Evolutionary conservation across 495 filamentous ascomycete species (phyloP), one percentile per base, ranked within the genome.

Genomic region (Daldinia grandis): DNA sequence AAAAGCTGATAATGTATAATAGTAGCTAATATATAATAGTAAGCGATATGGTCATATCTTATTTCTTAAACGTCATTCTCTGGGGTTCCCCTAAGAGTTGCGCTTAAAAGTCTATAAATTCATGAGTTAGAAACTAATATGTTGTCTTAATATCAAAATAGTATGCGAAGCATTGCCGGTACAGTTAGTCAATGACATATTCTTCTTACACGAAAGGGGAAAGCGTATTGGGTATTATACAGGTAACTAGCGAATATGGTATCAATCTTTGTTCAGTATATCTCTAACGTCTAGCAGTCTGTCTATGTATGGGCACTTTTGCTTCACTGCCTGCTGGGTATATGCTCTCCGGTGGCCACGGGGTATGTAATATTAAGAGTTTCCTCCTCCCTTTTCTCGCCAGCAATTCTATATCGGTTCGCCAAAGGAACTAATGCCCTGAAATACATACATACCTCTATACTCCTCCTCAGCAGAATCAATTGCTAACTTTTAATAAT

Each of bases 101-200:
- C 1, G 21, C 42, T 10, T 12, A 14, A 24, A 21, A 21, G 1
- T 21, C 3, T 12, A 21, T 2, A 47, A 47, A 4, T 8, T 47
- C 17, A 15, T 28, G 5, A 53, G 9, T 53, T 53, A n/a, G 12
- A 28, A 25, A 30, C 49, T 53, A 53, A 53, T 17, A 17, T 15
- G 10, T 15, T 30, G 27, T 28, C 27, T 53, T 30, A 8, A 30
- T 30, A 17, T 30, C 12, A 30, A 51, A 30, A 53, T 81, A 9
- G 85, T 90, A 24, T 90, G 87, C 74, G 88, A 89, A 63, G 87
- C 87, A 19, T 73, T 89, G 2, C 87, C 87, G 0, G 87, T 90
- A 4, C 87, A 89, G 68, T 71, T 90, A 4, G 87, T 89, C 6
- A 90, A 90, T 65, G 88, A 90, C 66, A 87, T 90, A 61, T 90